Evolutionary conservation across 371 early-diverging fungal species (phyloP).

Genomic region (Cokeromyces recurvatus): DNA sequence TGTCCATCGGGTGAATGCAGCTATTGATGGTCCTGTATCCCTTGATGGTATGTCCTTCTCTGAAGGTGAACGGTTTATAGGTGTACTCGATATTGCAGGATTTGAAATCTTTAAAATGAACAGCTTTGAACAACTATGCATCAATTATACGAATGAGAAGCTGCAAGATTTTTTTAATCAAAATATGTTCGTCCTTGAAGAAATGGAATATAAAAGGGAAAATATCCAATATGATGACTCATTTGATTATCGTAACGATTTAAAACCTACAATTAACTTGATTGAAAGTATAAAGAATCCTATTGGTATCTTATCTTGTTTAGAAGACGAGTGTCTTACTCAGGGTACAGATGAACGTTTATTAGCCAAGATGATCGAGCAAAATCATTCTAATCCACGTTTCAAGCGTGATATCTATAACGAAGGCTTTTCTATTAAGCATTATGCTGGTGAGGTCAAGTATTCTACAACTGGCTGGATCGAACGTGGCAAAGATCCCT

Average conservation of each 20-base stretch:
- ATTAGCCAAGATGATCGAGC: constrained; percentile 76
- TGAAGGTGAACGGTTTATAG: constrained; percentile 71
- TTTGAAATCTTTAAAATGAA: constrained; percentile 99
- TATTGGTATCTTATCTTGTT: constrained; percentile 94
- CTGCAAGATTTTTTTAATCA: constrained; percentile 99
- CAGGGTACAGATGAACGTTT: constrained; percentile 97
- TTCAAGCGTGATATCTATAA: constrained; percentile 85
- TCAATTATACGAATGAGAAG: constrained; percentile 99
- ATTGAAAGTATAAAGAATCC: constrained; percentile 94
- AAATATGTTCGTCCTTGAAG: constrained; percentile 99
- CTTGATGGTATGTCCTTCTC: constrained; percentile 19
- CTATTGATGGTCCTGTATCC: constrained; percentile 71
- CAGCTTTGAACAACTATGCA: constrained; percentile 99
- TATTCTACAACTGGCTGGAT: constrained; percentile 97
- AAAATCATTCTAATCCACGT: constrained; percentile 38
- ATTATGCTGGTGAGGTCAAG: constrained; percentile 98
- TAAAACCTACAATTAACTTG: constrained; percentile 98
- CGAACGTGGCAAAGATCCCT: constrained; percentile 99
- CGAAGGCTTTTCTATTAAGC: constrained; percentile 90
- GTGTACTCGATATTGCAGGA: constrained; percentile 99
- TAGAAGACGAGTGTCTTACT: constrained; percentile 99
- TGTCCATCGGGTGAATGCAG: constrained; percentile 85
- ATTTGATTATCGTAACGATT: constrained; percentile 98
- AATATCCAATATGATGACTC: constrained; percentile 92
- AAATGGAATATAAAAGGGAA: constrained; percentile 97